A percentile compares a stretch with the other conserved stretches of the same genome.
phyloP scores from a whole-genome alignment of 1,139 yeast genomes.

The Yamadazyma dendronema region DNA sequence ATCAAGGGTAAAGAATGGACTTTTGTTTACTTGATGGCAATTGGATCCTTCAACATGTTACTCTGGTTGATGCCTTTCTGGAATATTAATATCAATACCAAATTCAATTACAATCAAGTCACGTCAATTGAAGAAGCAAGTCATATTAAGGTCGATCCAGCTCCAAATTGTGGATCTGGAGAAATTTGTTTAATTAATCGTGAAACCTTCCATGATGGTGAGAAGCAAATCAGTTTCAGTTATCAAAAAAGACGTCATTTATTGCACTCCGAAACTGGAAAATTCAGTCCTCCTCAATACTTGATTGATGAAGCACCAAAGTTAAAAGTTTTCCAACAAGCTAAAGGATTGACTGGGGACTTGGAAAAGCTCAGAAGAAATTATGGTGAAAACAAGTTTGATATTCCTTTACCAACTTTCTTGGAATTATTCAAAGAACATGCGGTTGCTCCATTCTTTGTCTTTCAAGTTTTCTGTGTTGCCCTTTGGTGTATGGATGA shows the following conservation, averaged over 20 bases:
- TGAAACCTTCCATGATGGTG: conserved; percentile 57
- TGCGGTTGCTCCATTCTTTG: conserved; percentile 97
- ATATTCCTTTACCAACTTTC: conserved; percentile 93
- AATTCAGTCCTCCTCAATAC: conserved; percentile 82
- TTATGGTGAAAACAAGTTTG: conserved; percentile 85
- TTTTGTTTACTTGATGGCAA: conserved; percentile 75
- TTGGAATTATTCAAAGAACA: conserved; percentile 91
- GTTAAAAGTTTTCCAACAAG: conserved; percentile 56
- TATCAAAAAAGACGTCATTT: conserved; percentile 93
- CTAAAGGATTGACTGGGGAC: conserved; percentile 64
- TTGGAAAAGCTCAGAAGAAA: conserved; percentile 54
- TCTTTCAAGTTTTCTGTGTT: conserved; percentile 93
- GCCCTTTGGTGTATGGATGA: conserved; percentile 97
- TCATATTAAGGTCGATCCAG: conserved; percentile 74
- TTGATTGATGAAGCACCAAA: conserved; percentile 63
- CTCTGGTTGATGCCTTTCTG: conserved; percentile 94
- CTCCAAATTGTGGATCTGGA: conserved; percentile 82
- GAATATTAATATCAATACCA: conserved; percentile 71
- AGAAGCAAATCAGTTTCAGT: conserved; percentile 66
- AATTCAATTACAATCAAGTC: conserved; percentile 67
- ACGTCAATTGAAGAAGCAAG: conserved; percentile 58
- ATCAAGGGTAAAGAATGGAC: conserved; percentile 86
- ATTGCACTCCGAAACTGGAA: conserved; percentile 50
- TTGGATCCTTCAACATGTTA: conserved; percentile 70
- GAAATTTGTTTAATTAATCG: conserved; percentile 69